Base-by-base conservation (phyloP, 108 stramenopile species). In the Nitzschia inconspicua region DNA sequence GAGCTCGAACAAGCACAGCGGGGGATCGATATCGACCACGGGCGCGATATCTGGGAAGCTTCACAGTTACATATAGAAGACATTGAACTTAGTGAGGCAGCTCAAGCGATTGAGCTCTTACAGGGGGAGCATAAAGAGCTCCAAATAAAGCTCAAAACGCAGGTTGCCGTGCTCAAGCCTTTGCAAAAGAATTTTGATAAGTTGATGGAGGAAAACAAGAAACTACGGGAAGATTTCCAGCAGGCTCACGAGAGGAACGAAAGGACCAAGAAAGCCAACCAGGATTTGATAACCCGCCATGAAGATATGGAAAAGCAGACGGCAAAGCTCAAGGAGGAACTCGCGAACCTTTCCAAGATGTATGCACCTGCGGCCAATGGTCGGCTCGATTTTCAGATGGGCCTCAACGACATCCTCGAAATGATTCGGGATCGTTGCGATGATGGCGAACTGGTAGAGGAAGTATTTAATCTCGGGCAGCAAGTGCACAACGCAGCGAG, bases 291-390 rank as follows among this genome's bases (percentile, higher is more conserved):
- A n/a, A n/a, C n/a, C n/a, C n/a, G n/a, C n/a, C n/a, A n/a, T n/a
- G n/a, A n/a, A n/a, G n/a, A n/a, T n/a, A n/a, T n/a, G n/a, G n/a
- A 82, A 62, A 63, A 79, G 44, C 63, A 71, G 48, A 62, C 53
- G 40, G 60, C 50, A 31, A 71, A 73, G 49, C 53, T 80, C 9
- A 84, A 85, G 58, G 87, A 89, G 23, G 87, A 84, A 53, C 40
- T 89, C 39, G 73, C 78, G 37, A 89, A 82, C 66, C 76, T 80
- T 24, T 76, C 81, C 47, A 76, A 71, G 6, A 71, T 72, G 10
- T 89, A 89, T 49, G 60, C 78, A 43, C 74, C 81, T 25, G 83
- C 84, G 57, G 87, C 84, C 4, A 70, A 84, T 31, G 70, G 74
- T 40, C 73, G 82, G 9, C 36, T 77, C 25, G 57, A 73, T 32